Conservation (phyloP, 495 filamentous ascomycete genomes). For the Neurospora sp. region DNA sequence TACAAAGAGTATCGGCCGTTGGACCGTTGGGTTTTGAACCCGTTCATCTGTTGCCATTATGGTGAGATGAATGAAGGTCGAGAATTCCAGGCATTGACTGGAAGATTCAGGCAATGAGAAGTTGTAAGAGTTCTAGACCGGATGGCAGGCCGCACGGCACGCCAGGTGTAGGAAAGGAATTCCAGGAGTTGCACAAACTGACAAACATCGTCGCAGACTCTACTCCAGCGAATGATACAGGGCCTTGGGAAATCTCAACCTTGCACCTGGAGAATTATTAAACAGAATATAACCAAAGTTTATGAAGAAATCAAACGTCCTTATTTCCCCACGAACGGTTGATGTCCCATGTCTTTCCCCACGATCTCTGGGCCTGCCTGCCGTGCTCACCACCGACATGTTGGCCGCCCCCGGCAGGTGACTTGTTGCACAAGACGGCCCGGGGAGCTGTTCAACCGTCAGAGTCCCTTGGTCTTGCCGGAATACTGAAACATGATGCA, state of each 20-base stretch:
- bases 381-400: not conserved
- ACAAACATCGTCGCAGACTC: not conserved
- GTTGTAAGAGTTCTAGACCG: not conserved
- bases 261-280: not conserved
- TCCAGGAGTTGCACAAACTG: not conserved
- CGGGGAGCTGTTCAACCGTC: not conserved
- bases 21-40: not conserved
- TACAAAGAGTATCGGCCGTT: not conserved
- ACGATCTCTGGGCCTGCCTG: not conserved
- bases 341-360: not conserved
- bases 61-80: not conserved
- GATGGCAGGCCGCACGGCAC: not conserved
- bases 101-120: no score
- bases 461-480: not conserved
- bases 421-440: not conserved
- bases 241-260: not conserved
- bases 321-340: not conserved
- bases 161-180: not conserved
- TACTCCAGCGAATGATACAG: not conserved
- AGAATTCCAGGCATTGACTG: not conserved
- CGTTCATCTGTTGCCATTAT: not conserved
- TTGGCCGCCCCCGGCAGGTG: not conserved
- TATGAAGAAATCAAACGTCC: not conserved
- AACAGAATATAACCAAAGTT: not conserved
- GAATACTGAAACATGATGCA: not conserved